Evolutionary conservation across 768 basidiomycete genomes (phyloP), one percentile per base, ranked within the genome.

Genomic region (Filobasidium floriforme): DNA sequence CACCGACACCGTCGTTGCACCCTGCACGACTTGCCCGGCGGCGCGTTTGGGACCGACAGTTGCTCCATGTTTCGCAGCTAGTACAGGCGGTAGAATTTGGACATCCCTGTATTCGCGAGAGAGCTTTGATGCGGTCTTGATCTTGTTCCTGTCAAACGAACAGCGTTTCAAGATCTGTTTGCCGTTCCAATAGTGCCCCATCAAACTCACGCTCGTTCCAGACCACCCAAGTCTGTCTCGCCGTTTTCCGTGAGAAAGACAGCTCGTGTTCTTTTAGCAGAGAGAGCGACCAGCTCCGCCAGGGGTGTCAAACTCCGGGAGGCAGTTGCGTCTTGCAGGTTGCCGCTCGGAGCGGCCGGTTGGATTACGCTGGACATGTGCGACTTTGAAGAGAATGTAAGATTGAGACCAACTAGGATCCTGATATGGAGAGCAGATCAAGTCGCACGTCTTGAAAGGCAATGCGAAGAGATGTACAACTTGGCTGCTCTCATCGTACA

Each of bases 41-140:
- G 7, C 22, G 5, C 24, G 15, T 15, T 28, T 57, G 19, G 54
- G 29, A 3, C 24, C 22, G 4, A 57, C 54, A 7, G 54, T 57
- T 15, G 29, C 29, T 14, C 54, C 54, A 28, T 61, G 65, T 68
- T 96, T 92, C 0, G 87, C 81, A 37, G 90, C 80, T 41, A 97
- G 80, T 1, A 89, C 85, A 2, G 89, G 79, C 0, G 94, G 94
- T 1, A 98, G 85, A 32, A 87, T 85, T 75, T 88, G 90, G 75
- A 83, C 89, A 76, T 96, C 86, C 57, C 84, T 83, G 78, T 92
- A 99, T 80, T 98, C 94, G 74, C 90, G 86, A 41, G 86, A 83
- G 37, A 97, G 88, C 82, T 96, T 96, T 59, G 89, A 85, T 1
- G 90, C 82, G 41, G 96, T 78, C 41, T 76, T 77, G 52, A 75